Base-by-base conservation (phyloP, 805 yeast genomes). In the Priceomyces melissophilus region DNA sequence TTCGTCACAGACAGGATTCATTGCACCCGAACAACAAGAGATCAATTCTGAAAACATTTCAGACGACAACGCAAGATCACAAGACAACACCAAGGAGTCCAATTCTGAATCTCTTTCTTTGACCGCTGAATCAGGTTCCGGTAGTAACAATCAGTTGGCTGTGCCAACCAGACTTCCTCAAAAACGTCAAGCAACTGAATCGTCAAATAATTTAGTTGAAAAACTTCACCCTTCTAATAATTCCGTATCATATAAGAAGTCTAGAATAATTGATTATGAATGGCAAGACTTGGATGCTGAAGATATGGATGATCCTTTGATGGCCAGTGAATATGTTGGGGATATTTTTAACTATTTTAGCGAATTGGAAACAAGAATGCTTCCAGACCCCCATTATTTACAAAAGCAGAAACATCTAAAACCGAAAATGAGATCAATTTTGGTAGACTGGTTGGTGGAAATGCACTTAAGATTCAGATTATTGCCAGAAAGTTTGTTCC, bases 401-500 rank as follows among this genome's bases (percentile, higher is more conserved):
- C 71, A 66, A 46, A 73, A 79, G 61, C 86, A 82, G 58, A 73
- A 76, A 38, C 79, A 80, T 44, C 63, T 87, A 50, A 79, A 84
- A 53, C 95, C 96, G 42, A 78, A 80, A 46, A 84, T 86, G 85
- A 76, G 97, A 50, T 82, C 88, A 6, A 85, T 89, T 39, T 67
- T 89, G 43, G 87, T 89, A n/a, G 96, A 90, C 64, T 89, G 97
- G 97, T 71, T 89, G 50, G 87, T 87, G 9, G 95, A 87, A 58
- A 90, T 89, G 59, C 96, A 88, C 66, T 71, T 81, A 50, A 76
- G 87, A 58, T 89, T 89, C 63, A 76, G 90, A 49, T 73, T 90
- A 47, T 71, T 84, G 32, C 96, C 95, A 1, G 96, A 89, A 63
- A 87, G 96, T 7, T 73, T 90, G 42, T 86, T 79, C 54, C 68